Conservation (phyloP, 1,284 basidiomycete genomes). For the Puccinia polysora region DNA sequence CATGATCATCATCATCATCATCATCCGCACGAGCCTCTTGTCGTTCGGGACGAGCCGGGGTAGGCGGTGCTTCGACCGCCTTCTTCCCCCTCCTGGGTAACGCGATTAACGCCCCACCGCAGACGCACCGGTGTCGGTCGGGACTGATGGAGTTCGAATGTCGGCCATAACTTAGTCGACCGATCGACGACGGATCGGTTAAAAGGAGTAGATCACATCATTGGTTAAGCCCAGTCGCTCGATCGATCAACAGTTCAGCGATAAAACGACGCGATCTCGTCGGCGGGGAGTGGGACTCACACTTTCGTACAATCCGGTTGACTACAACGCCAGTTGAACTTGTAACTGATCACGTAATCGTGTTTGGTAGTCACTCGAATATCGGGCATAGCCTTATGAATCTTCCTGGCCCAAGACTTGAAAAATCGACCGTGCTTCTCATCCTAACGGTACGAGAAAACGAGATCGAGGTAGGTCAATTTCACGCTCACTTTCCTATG, state of each 20-base stretch:
- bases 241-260: too few species aligned
- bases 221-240: too few species aligned
- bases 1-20: too few species aligned
- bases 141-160: constrained; percentile 70
- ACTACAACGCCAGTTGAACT: constrained; percentile 69
- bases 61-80: too few species aligned
- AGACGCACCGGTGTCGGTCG: constrained; percentile 61
- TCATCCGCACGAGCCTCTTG: too few species aligned
- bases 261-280: neutral
- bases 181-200: too few species aligned
- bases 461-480: too few species aligned
- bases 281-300: constrained; percentile 53
- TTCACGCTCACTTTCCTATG: too few species aligned
- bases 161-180: constrained; percentile 73
- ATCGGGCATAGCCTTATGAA: constrained; percentile 63
- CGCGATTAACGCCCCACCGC: constrained; percentile 42
- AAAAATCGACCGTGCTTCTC: constrained; percentile 58
- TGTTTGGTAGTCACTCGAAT: constrained; percentile 71
- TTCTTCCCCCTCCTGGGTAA: constrained; percentile 19
- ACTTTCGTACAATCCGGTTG: constrained; percentile 60
- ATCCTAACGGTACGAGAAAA: neutral
- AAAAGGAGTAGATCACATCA: too few species aligned
- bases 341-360: constrained; percentile 69
- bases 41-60: too few species aligned
- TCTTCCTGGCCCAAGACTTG: constrained; percentile 52